Evolutionary conservation across 2,329 filamentous ascomycete genomes (phyloP).

Genomic region (Aspergillus pseudotamarii): DNA sequence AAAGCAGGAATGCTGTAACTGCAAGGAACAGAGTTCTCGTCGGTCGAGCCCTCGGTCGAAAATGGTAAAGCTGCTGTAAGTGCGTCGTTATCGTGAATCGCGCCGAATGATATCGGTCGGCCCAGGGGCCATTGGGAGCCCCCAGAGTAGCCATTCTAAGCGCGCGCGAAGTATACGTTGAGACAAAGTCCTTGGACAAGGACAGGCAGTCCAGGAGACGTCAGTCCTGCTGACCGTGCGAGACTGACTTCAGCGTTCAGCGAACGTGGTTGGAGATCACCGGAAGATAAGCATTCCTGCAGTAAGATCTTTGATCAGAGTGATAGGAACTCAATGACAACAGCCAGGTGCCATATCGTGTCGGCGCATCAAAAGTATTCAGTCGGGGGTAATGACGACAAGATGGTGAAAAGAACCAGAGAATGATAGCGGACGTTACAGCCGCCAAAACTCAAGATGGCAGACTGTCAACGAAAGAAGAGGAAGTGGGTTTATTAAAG

Average conservation of each 20-base stretch:
- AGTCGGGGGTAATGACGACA: constrained; percentile 17
- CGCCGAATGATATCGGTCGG: constrained; percentile 28
- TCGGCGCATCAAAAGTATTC: constrained; percentile 1
- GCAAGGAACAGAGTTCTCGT: constrained; percentile 26
- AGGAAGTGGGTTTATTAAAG: not conserved
- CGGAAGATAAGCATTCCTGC: constrained; percentile 19
- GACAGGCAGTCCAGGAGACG: constrained; percentile 1
- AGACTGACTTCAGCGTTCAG: constrained; percentile 8
- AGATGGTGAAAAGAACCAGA: not conserved
- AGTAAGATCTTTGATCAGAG: constrained; percentile 3
- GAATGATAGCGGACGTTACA: constrained; percentile 3
- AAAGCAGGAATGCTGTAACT: constrained; percentile 25
- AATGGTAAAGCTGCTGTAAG: constrained; percentile 29
- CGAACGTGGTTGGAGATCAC: constrained; percentile 4
- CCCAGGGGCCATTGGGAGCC: constrained; percentile 25
- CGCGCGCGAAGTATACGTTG: constrained; percentile 5
- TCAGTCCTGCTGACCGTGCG: not conserved
- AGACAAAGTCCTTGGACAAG: not conserved
- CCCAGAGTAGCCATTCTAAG: constrained; percentile 32
- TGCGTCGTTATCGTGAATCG: constrained; percentile 23
- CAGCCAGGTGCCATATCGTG: constrained; percentile 13
- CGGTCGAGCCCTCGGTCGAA: constrained; percentile 31
- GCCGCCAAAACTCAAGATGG: not conserved
- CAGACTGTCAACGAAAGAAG: not conserved
- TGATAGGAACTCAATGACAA: constrained; percentile 9